Percentiles rank a stretch among this genome's conserved stretches.
These are phyloP conservation scores for Brettanomyces anomalus DNA, from an alignment of 805 yeast species.

Conservation along the genomic window DNA sequence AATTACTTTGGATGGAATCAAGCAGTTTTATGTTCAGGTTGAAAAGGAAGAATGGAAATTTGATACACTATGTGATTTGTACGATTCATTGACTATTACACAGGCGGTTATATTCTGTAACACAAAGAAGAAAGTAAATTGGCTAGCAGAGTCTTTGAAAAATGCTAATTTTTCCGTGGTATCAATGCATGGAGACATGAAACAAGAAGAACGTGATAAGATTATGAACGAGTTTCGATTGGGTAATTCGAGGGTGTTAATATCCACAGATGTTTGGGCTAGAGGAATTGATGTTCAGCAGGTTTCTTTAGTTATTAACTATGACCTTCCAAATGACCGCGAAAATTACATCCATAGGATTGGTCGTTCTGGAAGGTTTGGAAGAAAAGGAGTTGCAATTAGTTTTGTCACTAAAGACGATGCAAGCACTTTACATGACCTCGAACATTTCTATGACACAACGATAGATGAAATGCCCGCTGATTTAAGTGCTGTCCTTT, in stretches of 20 bases:
- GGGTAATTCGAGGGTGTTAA: slow-evolving; percentile 87
- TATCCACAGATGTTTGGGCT: slow-evolving; percentile 92
- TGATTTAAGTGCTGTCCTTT: slow-evolving; percentile 8
- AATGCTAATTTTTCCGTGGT: slow-evolving; percentile 84
- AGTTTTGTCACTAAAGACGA: slow-evolving; percentile 85
- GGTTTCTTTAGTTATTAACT: slow-evolving; percentile 89
- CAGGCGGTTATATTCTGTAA: slow-evolving; percentile 98
- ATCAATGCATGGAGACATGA: slow-evolving; percentile 94
- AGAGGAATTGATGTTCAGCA: slow-evolving; percentile 98
- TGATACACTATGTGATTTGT: slow-evolving; percentile 88
- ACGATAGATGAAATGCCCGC: slow-evolving; percentile 91
- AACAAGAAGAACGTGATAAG: slow-evolving; percentile 86
- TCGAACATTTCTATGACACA: slow-evolving; percentile 84
- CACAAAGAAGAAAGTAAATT: slow-evolving; percentile 90
- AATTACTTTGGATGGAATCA: slow-evolving; percentile 90
- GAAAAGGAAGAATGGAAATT: slow-evolving; percentile 93
- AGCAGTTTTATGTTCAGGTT: slow-evolving; percentile 84
- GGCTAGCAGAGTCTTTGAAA: slow-evolving; percentile 65
- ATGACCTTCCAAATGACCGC: slow-evolving; percentile 82
- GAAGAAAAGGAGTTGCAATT: slow-evolving; percentile 96
- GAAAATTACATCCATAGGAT: slow-evolving; percentile 96
- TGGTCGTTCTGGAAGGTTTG: slow-evolving; percentile 98
- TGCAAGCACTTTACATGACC: slow-evolving; percentile 63
- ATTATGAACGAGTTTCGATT: slow-evolving; percentile 95
- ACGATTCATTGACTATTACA: slow-evolving; percentile 91